Evolutionary conservation across 495 filamentous ascomycete species (phyloP).

Genomic region (Aspergillus panamensis): DNA sequence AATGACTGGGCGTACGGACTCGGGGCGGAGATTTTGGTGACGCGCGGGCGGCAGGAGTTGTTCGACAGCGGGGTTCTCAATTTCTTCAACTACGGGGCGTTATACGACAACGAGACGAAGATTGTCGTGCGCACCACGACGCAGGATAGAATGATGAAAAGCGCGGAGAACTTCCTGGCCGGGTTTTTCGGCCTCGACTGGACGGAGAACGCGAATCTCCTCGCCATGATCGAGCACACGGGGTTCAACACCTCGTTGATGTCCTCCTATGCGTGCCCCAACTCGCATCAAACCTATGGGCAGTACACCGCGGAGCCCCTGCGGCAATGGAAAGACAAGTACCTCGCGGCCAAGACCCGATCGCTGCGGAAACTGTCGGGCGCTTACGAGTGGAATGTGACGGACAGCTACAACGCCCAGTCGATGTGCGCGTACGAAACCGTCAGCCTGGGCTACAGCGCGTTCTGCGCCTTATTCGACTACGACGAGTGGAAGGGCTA

Average conservation of each 20-base stretch:
- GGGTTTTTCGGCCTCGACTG: conserved; percentile 60
- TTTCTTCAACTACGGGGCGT: conserved; percentile 57
- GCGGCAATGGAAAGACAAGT: conserved; percentile 37
- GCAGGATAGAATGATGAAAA: conserved; percentile 49
- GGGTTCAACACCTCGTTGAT: conserved; percentile 23
- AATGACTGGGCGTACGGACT: conserved; percentile 48
- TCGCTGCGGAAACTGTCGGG: conserved; percentile 44
- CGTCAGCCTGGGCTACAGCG: conserved; percentile 56
- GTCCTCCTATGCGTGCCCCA: conserved; percentile 34
- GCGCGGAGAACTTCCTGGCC: conserved; percentile 46
- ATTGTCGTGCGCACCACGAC: conserved; percentile 60
- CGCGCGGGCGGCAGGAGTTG: conserved; percentile 47
- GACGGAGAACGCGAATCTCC: conserved; percentile 50
- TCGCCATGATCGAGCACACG: conserved; percentile 44
- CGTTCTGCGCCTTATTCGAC: conserved; percentile 49
- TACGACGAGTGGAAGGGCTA: conserved; percentile 50
- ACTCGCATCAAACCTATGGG: conserved; percentile 24
- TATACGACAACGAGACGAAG: conserved; percentile 58
- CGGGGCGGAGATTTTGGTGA: conserved; percentile 49
- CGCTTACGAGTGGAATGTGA: conserved; percentile 47
- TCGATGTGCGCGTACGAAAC: conserved; percentile 56
- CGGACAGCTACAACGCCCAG: conserved; percentile 54
- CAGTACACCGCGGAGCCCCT: conserved; percentile 10
- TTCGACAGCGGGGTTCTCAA: conserved; percentile 53
- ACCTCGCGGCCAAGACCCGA: conserved; percentile 46